These are phyloP conservation scores for Teratosphaeria zuluensis DNA, from an alignment of 2,329 filamentous ascomycete species.

Conservation along the genomic window DNA sequence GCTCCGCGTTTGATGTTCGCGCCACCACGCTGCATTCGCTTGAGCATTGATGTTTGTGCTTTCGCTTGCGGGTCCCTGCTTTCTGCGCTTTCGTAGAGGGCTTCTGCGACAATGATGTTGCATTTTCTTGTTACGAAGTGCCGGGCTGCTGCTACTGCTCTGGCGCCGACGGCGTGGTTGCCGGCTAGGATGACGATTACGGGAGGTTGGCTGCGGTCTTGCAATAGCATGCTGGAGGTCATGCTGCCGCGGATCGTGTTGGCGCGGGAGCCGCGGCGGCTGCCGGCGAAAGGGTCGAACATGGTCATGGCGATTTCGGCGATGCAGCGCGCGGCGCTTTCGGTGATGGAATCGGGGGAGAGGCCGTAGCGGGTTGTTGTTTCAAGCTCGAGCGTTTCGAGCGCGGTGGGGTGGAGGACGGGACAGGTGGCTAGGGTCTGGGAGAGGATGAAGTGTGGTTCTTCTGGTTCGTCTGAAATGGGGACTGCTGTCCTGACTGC, in stretches of 20 bases:
- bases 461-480: constrained; percentile 1
- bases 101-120: constrained; percentile 71
- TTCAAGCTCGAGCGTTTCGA: constrained; percentile 86
- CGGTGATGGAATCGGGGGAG: constrained; percentile 80
- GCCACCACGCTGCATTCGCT: constrained; percentile 53
- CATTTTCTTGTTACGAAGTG: constrained; percentile 78
- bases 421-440: constrained; percentile 47
- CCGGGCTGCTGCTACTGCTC: constrained; percentile 74
- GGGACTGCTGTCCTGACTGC: constrained; percentile 7
- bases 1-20: constrained; percentile 49
- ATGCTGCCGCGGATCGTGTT: constrained; percentile 47
- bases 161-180: constrained; percentile 83
- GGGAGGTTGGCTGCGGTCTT: constrained; percentile 39
- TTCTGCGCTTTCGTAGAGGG: constrained; percentile 73
- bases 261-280: constrained; percentile 19
- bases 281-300: constrained; percentile 14
- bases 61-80: constrained; percentile 70
- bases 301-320: constrained; percentile 63
- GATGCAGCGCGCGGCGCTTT: constrained; percentile 82
- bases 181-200: constrained; percentile 75
- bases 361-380: constrained; percentile 79
- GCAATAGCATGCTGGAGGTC: constrained; percentile 46
- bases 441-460: constrained; percentile 42
- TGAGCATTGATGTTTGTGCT: constrained; percentile 74
- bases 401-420: constrained; percentile 61